Evolutionary conservation across 2,329 filamentous ascomycete genomes (phyloP).

Genomic region (Myrmaecium sp.): DNA sequence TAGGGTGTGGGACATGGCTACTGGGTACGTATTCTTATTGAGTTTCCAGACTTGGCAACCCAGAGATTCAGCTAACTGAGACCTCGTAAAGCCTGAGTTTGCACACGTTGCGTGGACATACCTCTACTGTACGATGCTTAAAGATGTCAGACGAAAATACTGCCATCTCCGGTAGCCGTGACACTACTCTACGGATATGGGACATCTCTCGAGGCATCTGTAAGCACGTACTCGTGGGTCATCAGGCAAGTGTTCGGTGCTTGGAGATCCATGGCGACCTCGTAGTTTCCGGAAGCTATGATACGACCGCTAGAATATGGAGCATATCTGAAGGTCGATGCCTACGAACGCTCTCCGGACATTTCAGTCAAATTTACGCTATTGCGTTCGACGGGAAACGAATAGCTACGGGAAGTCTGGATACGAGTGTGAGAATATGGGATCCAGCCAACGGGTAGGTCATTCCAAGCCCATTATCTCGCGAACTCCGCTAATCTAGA

Average conservation of each 20-base stretch:
- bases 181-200: slow-evolving; percentile 91
- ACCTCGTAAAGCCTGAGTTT: slow-evolving; percentile 42
- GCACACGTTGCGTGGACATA: slow-evolving; percentile 81
- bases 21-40: slow-evolving; percentile 45
- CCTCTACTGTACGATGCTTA: slow-evolving; percentile 86
- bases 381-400: slow-evolving; percentile 91
- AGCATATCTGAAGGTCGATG: slow-evolving; percentile 92
- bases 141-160: slow-evolving; percentile 95
- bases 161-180: slow-evolving; percentile 88
- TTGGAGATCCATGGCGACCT: slow-evolving; percentile 92
- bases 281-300: slow-evolving; percentile 95
- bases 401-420: slow-evolving; percentile 87
- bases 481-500: slow-evolving; percentile 1
- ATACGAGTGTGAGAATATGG: slow-evolving; percentile 96
- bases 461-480: slow-evolving; percentile 6
- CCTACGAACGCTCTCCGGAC: slow-evolving; percentile 73
- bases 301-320: slow-evolving; percentile 94
- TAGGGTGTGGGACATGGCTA: slow-evolving; percentile 88
- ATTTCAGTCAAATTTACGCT: slow-evolving; percentile 98
- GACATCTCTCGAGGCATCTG: slow-evolving; percentile 78
- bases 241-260: slow-evolving; percentile 89
- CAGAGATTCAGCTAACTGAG: slow-evolving; percentile 14
- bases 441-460: slow-evolving; percentile 72
- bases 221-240: slow-evolving; percentile 79
- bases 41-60: neutral